phyloP scores from a whole-genome alignment of 2,329 filamentous ascomycete species.

The Didymella pinodella region DNA sequence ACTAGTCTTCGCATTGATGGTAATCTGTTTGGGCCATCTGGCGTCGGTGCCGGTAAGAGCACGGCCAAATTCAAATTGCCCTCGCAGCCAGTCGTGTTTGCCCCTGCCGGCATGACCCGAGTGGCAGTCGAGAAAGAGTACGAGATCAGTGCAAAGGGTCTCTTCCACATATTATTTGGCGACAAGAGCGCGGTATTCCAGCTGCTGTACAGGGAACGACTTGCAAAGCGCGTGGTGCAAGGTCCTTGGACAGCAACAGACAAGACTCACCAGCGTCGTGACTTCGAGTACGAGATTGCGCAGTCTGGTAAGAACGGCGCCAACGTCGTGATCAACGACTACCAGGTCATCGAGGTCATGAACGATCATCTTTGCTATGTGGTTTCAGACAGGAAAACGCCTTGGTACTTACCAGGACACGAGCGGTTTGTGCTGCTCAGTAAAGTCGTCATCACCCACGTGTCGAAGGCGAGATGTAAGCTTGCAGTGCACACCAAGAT shows the following conservation, averaged over 20 bases:
- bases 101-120: conserved; percentile 80
- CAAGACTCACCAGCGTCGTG: conserved; percentile 73
- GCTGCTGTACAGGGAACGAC: conserved; percentile 78
- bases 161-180: conserved; percentile 96
- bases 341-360: conserved; percentile 79
- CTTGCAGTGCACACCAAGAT: conserved; percentile 86
- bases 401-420: conserved; percentile 87
- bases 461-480: conserved; percentile 91
- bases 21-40: conserved; percentile 60
- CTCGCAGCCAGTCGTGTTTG: conserved; percentile 79
- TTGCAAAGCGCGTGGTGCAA: conserved; percentile 70
- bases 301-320: conserved; percentile 43
- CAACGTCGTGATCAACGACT: conserved; percentile 71
- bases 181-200: conserved; percentile 96
- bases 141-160: conserved; percentile 88
- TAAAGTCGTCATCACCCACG: conserved; percentile 92
- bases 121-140: conserved; percentile 82
- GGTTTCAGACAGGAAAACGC: conserved; percentile 68
- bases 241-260: conserved; percentile 82
- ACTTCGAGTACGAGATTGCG: conserved; percentile 82
- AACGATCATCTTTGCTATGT: conserved; percentile 70
- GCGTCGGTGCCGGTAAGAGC: conserved; percentile 54
- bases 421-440: conserved; percentile 81
- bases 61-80: conserved; percentile 82
- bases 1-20: conserved; percentile 69